Evolutionary conservation across 352 stramenopile genomes (phyloP), one percentile per base, ranked within the genome.

Genomic region (Nothophytophthora sp.): DNA sequence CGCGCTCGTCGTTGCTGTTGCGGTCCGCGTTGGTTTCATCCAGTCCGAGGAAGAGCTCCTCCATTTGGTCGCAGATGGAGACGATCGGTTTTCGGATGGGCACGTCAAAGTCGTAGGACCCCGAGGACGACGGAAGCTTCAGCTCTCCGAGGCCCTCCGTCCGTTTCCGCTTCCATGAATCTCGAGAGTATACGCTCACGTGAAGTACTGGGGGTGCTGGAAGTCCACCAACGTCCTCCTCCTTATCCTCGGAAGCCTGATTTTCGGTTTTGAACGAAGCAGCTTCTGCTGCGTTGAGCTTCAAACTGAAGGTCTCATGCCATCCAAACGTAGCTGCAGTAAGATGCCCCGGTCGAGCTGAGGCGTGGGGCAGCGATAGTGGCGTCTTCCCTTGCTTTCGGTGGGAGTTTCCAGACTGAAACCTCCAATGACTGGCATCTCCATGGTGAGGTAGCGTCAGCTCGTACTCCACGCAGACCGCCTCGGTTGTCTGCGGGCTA

Each of bases 11-110:
- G 0, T 18, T 46, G 7, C 13, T 10, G 22, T 25, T 18, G 13
- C 53, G 13, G 40, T 55, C 40, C 18, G 9, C 18, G 13, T 55
- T 25, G 34, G 28, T 60, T 30, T 77, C 66, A 8, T 73, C 60
- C 4, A 58, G 42, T 1, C 81, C 81, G 3, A 91, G 53, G 37
- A 88, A 89, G 15, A 86, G 70, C 27, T 88, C 78, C 47, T 89
- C 77, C 29, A 89, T 63, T 23, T 80, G 63, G 18, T 81, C 66
- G 7, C 64, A 27, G 0, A 84, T 55, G 0, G 51, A 59, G 9
- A 52, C 7, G 20, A 88, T 45, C 0, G 63, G 50, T 29, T 64
- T 77, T 49, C 50, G 64, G 19, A 91, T 50, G 5, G 60, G 42
- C 8, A 84, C 48, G 4, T 76, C 30, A 15, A 63, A 43, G 13